A percentile compares a stretch with the other conserved stretches of the same genome.
These are phyloP conservation scores for Mortierella sp. DNA, from an alignment of 371 early-diverging fungal species.

Conservation along the genomic window DNA sequence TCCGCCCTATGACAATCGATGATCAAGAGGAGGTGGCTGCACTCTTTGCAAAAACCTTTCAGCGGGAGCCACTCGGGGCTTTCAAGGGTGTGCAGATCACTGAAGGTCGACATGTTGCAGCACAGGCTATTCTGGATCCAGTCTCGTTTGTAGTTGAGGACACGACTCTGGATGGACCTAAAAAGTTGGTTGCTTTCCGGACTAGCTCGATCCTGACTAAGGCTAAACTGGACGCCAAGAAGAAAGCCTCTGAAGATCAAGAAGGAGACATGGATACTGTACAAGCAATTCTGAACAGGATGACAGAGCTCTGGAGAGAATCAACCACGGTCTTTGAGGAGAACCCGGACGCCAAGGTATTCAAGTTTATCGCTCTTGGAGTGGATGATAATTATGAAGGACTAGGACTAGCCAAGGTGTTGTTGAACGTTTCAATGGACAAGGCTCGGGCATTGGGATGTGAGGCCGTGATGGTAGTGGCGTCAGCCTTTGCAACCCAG, in stretches of 20 bases:
- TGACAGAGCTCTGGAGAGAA: constrained; percentile 31
- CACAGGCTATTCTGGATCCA: constrained; percentile 19
- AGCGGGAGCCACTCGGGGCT: constrained; percentile 41
- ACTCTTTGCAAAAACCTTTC: constrained; percentile 36
- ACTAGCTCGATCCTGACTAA: constrained; percentile 21
- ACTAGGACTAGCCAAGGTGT: constrained; percentile 38
- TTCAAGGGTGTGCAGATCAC: constrained; percentile 16
- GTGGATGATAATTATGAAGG: constrained; percentile 36
- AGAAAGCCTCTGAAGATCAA: constrained; percentile 1
- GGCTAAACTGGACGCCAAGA: constrained; percentile 1
- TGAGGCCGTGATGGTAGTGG: constrained; percentile 40
- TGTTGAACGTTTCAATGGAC: constrained; percentile 32
- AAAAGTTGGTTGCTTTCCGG: constrained; percentile 34
- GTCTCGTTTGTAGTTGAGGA: constrained; percentile 51
- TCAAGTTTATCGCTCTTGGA: constrained; percentile 50
- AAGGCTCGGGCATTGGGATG: constrained; percentile 28
- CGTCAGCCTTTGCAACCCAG: constrained; percentile 51
- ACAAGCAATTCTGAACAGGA: constrained; percentile 26
- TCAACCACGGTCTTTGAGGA: constrained; percentile 26
- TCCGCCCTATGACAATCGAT: constrained; percentile 28
- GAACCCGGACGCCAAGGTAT: constrained; percentile 35
- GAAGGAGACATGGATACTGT: constrained; percentile 8
- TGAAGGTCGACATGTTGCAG: constrained; percentile 20
- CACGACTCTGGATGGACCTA: constrained; percentile 16
- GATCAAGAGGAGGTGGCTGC: constrained; percentile 29